Conservation (phyloP, 176 grass and related monocot species). For the Hyparrhenia diplandra region DNA sequence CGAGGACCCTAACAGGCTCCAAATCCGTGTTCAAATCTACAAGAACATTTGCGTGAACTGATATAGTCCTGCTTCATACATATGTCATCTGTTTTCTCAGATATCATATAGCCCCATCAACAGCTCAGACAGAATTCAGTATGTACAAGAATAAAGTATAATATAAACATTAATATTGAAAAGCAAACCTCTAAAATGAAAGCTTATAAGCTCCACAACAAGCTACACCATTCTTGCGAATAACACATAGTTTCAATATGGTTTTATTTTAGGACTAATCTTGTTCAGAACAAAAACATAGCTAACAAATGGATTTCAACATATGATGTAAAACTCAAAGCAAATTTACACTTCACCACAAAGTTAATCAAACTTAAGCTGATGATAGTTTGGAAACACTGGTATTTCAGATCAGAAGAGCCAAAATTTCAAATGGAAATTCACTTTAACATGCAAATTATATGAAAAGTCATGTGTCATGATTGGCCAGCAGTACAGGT, state of each 20-base stretch:
- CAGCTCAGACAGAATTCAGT: neutral
- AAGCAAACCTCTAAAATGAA: neutral
- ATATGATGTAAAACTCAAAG: neutral
- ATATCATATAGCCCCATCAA: neutral
- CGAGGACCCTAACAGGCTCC: conserved; percentile 4
- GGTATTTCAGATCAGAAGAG: conserved; percentile 11
- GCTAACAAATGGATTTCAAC: neutral
- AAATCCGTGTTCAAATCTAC: neutral
- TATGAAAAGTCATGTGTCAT: neutral
- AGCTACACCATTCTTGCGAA: neutral
- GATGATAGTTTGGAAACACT: neutral
- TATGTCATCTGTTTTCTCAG: neutral
- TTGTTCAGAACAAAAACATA: neutral
- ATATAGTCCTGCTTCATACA: neutral
- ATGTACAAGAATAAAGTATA: neutral
- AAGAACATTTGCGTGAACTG: neutral
- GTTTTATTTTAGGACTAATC: no score
- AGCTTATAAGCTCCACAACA: neutral
- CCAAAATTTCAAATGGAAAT: neutral
- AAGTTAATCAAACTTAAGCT: neutral
- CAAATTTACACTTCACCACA: neutral
- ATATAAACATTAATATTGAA: neutral
- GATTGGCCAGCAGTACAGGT: neutral
- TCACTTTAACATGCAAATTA: neutral
- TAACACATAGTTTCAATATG: neutral